Evolutionary conservation across 164 flowering plant genomes (phyloP).

Genomic region (Magnolia officinalis): DNA sequence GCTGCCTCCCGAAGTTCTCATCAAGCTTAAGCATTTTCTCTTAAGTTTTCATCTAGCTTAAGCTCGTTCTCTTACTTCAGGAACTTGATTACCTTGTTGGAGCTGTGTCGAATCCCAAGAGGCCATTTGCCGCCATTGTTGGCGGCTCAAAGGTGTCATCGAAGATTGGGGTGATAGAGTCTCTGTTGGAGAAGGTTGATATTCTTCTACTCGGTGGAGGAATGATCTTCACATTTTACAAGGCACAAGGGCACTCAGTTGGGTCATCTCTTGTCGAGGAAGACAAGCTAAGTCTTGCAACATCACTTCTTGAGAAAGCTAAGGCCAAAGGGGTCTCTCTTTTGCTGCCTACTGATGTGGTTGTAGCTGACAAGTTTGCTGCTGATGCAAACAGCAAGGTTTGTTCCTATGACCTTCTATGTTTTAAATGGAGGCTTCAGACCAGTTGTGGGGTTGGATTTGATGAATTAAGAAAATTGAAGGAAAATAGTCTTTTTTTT

Average conservation of each 20-base stretch:
- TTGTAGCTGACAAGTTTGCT: slow-evolving; percentile 79
- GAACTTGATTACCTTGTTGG: slow-evolving; percentile 92
- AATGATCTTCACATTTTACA: slow-evolving; percentile 90
- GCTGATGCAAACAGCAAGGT: slow-evolving; percentile 86
- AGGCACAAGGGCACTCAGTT: slow-evolving; percentile 71
- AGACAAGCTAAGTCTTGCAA: slow-evolving; percentile 85
- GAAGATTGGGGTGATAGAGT: slow-evolving; percentile 87
- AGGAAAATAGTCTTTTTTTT: no score
- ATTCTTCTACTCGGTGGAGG: slow-evolving; percentile 81
- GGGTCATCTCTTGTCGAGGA: slow-evolving; percentile 92
- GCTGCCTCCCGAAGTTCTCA: no score
- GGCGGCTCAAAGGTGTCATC: slow-evolving; percentile 88
- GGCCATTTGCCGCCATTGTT: slow-evolving; percentile 92
- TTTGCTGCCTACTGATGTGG: slow-evolving; percentile 74
- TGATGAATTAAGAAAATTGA: neutral
- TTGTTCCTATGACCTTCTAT: slow-evolving; percentile 1
- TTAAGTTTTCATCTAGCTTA: neutral
- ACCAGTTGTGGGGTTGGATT: neutral
- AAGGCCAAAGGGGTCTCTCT: slow-evolving; percentile 75
- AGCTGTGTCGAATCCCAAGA: slow-evolving; percentile 81
- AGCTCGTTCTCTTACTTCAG: slow-evolving; percentile 26
- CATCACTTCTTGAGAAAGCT: slow-evolving; percentile 73
- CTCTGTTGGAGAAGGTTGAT: slow-evolving; percentile 66
- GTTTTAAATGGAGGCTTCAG: neutral
- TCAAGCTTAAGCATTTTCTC: neutral